Base-by-base conservation (phyloP, 306 rosid genomes). In the Lathyrus tuberosus region DNA sequence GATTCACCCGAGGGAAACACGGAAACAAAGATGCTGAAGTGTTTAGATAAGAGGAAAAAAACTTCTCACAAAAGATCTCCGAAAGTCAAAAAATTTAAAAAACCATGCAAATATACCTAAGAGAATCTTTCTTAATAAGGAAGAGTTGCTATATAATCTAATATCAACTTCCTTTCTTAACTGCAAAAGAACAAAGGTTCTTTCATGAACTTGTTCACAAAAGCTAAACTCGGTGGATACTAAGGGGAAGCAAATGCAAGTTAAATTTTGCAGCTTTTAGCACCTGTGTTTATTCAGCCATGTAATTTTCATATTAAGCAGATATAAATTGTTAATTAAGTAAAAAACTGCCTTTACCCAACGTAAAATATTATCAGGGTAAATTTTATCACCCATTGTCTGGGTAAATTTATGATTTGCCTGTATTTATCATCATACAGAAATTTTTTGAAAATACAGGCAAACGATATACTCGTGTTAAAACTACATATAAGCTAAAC, bases 1-100 rank as follows among this genome's bases (percentile, higher is more conserved):
- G 54, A 22, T 67, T 58, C 69, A 59, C 16, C 33, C 63, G 52
- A 72, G 31, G 35, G 69, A 58, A 67, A 31, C 35, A 64, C 13
- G 14, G 54, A 54, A 40, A 17, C 52, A 11, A 13, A 42, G 54
- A 26, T 15, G 15, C 5, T 31, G 65, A n/a, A 14, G 30, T 18
- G 33, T 63, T 14, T 17, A 33, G 8, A 73, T 10, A 28, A 33
- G 8, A 14, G 16, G 2, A 20, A 9, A 6, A 5, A 49, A 5
- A 13, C 10, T 12, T 41, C 57, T 52, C 3, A 11, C 69, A 47
- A 28, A 24, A 59, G 17, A 62, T 13, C 26, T 41, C 30, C 51
- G 13, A 17, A 33, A 33, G 6, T 33, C n/a, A 22, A 12, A n/a
- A n/a, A 43, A 43, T 6, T 33, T 33, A 43, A 10, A 59, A 38